A percentile compares a stretch with the other conserved stretches of the same genome.
phyloP scores from a whole-genome alignment of 2,329 filamentous ascomycete genomes.

The Cladosporium sp. region DNA sequence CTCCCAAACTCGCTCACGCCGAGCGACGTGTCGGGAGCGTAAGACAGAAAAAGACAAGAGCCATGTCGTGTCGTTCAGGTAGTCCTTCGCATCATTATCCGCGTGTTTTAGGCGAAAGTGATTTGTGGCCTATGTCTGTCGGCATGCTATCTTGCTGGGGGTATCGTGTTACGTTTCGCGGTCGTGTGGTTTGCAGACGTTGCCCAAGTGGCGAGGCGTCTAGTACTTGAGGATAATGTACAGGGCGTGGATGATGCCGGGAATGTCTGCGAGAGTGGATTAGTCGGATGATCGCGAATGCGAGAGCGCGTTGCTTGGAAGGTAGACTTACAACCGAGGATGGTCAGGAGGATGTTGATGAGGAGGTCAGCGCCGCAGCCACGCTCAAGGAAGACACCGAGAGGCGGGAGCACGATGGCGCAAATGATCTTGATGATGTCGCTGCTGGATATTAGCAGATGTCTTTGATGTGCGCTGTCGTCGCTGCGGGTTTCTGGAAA shows the following conservation, averaged over 20 bases:
- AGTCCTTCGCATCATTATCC: too few relatives aligned
- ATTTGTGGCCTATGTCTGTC: too few relatives aligned
- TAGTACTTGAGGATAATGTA: conserved; percentile 94
- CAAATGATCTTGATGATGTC: conserved; percentile 81
- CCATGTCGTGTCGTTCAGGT: too few relatives aligned
- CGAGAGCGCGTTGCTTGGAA: neutral
- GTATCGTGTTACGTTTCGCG: conserved; percentile 3
- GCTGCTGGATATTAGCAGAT: conserved; percentile 37
- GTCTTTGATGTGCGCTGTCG: conserved; percentile 17
- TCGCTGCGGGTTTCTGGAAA: neutral
- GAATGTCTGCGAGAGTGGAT: conserved; percentile 48
- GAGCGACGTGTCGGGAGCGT: too few relatives aligned
- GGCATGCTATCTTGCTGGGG: neutral
- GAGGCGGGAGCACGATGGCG: conserved; percentile 82
- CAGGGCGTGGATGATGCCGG: conserved; percentile 81
- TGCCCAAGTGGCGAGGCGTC: conserved; percentile 17
- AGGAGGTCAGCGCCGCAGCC: conserved; percentile 82
- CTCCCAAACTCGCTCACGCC: too few relatives aligned
- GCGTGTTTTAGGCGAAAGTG: too few relatives aligned
- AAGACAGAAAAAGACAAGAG: too few relatives aligned
- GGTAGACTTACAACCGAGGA: conserved; percentile 41
- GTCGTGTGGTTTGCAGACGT: neutral
- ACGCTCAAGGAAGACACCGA: conserved; percentile 92
- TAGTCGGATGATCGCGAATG: neutral
- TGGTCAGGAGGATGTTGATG: conserved; percentile 89